Base-by-base conservation (phyloP, 176 grass and related monocot species). In the Eragrostis nindensis region DNA sequence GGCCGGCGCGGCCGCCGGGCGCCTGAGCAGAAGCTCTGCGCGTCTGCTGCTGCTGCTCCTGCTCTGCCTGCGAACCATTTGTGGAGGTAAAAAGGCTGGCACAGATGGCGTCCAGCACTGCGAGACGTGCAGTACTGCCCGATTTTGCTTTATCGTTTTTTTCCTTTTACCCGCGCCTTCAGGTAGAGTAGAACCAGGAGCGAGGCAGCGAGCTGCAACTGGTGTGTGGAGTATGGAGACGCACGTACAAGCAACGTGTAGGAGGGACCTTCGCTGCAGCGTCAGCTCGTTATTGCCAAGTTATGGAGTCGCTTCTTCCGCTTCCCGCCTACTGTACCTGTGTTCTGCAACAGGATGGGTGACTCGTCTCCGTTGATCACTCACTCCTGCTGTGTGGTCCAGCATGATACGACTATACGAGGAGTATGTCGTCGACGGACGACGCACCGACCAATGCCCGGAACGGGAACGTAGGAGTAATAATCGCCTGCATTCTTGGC, bases 1-100 rank as follows among this genome's bases (percentile, higher is more conserved):
- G 66, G 79, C 80, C 75, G 74, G 39, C 57, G 83, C 62, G 57
- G 54, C 80, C 56, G 89, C 73, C 57, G 75, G 74, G 56, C 25
- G 84, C 46, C 32, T 39, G 66, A 75, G 53, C 44, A 79, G 79
- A 82, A 77, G 73, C 63, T 15, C 82, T 68, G 62, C 61, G 61
- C 59, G n/a, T n/a, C n/a, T 17, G 59, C 42, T 3, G 21, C 71
- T 36, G 43, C 42, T 24, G 63, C 70, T n/a, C 41, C 46, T 15
- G 25, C 59, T 57, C 32, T 53, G 41, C 49, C 15, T 2, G 44
- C 14, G 8, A 66, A 42, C 69, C 52, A 59, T 57, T 74, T 52
- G 42, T 3, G 6, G 21, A 46, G 29, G 22, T 13, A 62, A 70
- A 87, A 70, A 76, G 49, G 44, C 64, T 76, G 79, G 21, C 69